Evolutionary conservation across 2,329 filamentous ascomycete species (phyloP).

Genomic region (Diaporthe ilicicola): DNA sequence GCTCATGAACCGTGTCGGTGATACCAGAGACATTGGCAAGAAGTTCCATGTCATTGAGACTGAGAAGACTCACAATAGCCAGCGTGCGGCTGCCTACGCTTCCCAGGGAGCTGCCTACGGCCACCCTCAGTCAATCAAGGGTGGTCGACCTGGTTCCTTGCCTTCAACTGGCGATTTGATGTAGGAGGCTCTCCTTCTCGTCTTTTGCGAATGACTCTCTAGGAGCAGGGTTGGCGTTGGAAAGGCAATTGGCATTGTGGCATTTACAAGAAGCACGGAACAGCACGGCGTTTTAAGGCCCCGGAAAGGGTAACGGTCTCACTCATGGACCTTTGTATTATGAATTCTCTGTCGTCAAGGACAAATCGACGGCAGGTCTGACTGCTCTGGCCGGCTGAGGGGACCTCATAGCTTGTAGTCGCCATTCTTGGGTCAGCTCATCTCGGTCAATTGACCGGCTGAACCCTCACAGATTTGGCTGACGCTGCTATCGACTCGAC

Average conservation of each 20-base stretch:
- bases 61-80: constrained; percentile 39
- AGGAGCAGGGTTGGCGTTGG: constrained; percentile 24
- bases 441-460: neutral
- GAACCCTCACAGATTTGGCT: neutral
- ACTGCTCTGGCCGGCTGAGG: neutral
- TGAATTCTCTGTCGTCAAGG: constrained; percentile 4
- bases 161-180: constrained; percentile 30
- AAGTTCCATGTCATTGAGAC: constrained; percentile 72
- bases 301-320: constrained; percentile 16
- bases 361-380: neutral
- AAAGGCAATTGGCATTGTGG: constrained; percentile 32
- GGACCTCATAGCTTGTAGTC: neutral
- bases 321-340: constrained; percentile 29
- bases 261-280: constrained; percentile 29
- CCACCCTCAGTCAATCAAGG: constrained; percentile 31
- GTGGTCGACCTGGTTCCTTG: constrained; percentile 21
- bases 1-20: constrained; percentile 76
- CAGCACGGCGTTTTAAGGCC: constrained; percentile 27
- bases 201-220: neutral
- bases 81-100: constrained; percentile 26
- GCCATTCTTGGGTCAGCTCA: neutral
- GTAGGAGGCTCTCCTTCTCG: neutral
- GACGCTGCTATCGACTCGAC: neutral
- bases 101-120: constrained; percentile 34
- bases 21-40: constrained; percentile 76